Base-by-base conservation (phyloP, 2,329 filamentous ascomycete species). In the Davidsoniella australis region DNA sequence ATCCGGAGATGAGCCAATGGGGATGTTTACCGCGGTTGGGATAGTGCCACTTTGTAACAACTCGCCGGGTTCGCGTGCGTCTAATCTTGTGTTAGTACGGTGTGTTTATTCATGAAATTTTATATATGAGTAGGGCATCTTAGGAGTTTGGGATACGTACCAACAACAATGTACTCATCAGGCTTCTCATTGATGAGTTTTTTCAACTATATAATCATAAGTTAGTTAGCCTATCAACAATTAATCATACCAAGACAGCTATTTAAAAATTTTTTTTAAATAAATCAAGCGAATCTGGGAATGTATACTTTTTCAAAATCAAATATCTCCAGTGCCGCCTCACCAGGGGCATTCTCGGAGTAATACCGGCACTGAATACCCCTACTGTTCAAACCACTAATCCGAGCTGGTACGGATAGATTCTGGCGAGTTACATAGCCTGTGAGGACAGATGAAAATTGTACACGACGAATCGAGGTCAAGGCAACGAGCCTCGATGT, bases 21-120 rank as follows among this genome's bases (percentile, higher is more conserved):
- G 89, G 45, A 98, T 76, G 67, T 89, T 89, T 58, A 89, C 67
- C 1, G 87, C 79, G 42, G 75, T 75, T 1, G 91, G 91, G 59
- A 98, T 95, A 54, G 68, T 73, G 55, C 83, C 83, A 7, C 75
- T 76, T 5, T 68, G 62, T 46, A 64, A 57, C 53, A 82, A 74
- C 62, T 91, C 85, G 54, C 58, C 57, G 2, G 82, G 81, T 61
- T 89, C 83, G 61, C 85, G 83, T 47, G 81, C 75, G 63, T 88
- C 83, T 74, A 52, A n/a, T 7, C 5, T 2, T 14, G 26, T 7
- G 18, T 12, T 12, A 16, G 43, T 18, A 46, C 14, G 18, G 39
- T 3, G 5, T 41, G 12, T 16, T 33, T 33, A 33, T 10, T 33
- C 12, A 6, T 9, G 20, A 23, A 23, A 9, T 1, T 33, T 9